A percentile compares a stretch with the other conserved stretches of the same genome.
These are phyloP conservation scores for Claviceps arundinis DNA, from an alignment of 2,329 filamentous ascomycete species.

Conservation along the genomic window DNA sequence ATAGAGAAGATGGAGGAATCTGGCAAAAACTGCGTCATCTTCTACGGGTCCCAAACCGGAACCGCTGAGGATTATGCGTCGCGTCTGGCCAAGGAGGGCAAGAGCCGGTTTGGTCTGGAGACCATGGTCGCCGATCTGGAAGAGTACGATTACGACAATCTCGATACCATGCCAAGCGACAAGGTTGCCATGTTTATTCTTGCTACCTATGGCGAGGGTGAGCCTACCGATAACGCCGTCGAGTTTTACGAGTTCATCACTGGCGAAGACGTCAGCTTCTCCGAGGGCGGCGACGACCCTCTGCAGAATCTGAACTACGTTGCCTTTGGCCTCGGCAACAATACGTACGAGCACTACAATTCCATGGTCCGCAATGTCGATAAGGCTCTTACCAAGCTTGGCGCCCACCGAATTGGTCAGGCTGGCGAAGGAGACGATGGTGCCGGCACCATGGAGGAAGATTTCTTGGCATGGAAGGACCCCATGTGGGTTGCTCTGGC, in stretches of 20 bases:
- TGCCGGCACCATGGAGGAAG: conserved; percentile 98
- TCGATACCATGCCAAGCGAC: conserved; percentile 77
- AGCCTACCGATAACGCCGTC: conserved; percentile 96
- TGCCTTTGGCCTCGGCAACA: conserved; percentile 92
- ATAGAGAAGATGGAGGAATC: conserved; percentile 92
- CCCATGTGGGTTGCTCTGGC: conserved; percentile 89
- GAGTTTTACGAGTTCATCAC: conserved; percentile 97
- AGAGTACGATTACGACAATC: conserved; percentile 92
- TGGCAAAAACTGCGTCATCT: conserved; percentile 93
- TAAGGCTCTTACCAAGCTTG: conserved; percentile 66
- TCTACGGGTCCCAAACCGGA: conserved; percentile 97
- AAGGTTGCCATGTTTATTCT: conserved; percentile 92
- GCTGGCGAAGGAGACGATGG: conserved; percentile 96
- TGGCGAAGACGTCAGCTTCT: conserved; percentile 69
- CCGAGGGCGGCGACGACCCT: conserved; percentile 57
- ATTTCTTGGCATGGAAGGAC: conserved; percentile 98
- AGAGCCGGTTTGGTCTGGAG: conserved; percentile 88
- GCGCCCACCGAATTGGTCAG: conserved; percentile 69
- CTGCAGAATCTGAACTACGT: conserved; percentile 83
- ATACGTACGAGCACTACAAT: conserved; percentile 99
- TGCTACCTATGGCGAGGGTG: conserved; percentile 94
- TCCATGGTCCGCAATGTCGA: conserved; percentile 91
- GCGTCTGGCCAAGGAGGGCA: conserved; percentile 89
- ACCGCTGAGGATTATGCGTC: conserved; percentile 98
- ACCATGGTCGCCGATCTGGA: conserved; percentile 98